Evolutionary conservation across 768 basidiomycete genomes (phyloP).

Genomic region (Roridomyces roridus): DNA sequence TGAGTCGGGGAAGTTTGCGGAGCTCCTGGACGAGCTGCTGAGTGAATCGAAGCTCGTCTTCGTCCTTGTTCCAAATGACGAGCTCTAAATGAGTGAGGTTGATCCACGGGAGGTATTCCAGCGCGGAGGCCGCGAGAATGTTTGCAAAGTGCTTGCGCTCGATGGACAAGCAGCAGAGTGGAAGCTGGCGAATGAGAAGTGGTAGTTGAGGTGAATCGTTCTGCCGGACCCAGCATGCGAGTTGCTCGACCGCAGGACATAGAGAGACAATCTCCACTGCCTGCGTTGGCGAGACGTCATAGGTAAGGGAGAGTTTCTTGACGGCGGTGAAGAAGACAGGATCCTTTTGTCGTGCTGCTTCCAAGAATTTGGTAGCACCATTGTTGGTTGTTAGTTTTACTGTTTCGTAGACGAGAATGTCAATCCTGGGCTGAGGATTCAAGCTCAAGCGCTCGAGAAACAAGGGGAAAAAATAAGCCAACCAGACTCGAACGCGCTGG

Average conservation of each 20-base stretch:
- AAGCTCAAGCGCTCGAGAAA: not conserved
- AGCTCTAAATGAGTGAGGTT: slow-evolving; percentile 6
- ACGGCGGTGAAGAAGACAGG: not conserved
- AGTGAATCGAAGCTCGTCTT: no score
- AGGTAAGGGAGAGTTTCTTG: not conserved
- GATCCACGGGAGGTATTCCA: not conserved
- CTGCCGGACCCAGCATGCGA: not conserved
- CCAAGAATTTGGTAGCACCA: not conserved
- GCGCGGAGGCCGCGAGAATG: not conserved
- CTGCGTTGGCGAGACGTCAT: not conserved
- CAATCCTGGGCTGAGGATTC: not conserved
- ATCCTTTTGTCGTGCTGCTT: not conserved
- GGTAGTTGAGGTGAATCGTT: not conserved
- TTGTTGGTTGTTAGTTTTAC: not conserved
- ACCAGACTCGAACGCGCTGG: slow-evolving; percentile 11
- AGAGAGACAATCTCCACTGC: not conserved
- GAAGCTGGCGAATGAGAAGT: not conserved
- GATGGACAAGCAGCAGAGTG: slow-evolving; percentile 1
- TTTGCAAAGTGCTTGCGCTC: not conserved
- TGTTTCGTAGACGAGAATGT: not conserved
- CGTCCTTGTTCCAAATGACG: not conserved
- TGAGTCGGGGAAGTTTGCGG: slow-evolving; percentile 3
- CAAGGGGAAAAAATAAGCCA: not conserved
- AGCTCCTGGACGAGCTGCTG: not conserved
- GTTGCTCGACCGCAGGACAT: not conserved